A percentile compares a stretch with the other conserved stretches of the same genome.
These are phyloP conservation scores for Ramalina peruviana DNA, from an alignment of 495 filamentous ascomycete genomes.

Conservation along the genomic window DNA sequence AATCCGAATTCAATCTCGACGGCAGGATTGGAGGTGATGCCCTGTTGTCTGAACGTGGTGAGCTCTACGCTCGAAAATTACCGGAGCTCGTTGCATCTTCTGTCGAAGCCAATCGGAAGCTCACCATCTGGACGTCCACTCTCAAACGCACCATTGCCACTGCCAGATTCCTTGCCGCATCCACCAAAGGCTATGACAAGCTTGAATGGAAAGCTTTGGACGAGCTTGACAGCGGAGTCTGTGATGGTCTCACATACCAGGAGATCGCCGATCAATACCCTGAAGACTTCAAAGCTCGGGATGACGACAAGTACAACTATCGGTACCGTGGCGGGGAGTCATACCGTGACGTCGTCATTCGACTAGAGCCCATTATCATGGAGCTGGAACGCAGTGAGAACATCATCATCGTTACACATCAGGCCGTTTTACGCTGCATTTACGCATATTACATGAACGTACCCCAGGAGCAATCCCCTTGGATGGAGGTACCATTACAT, in stretches of 20 bases:
- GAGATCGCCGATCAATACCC: conserved; percentile 84
- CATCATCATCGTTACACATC: conserved; percentile 95
- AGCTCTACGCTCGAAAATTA: conserved; percentile 69
- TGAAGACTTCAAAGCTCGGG: conserved; percentile 84
- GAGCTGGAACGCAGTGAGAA: conserved; percentile 91
- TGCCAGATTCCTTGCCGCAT: conserved; percentile 53
- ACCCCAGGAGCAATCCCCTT: conserved; percentile 81
- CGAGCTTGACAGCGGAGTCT: conserved; percentile 91
- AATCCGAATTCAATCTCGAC: conserved; percentile 77
- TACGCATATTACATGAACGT: conserved; percentile 98
- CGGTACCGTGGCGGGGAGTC: conserved; percentile 94
- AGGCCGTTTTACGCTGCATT: conserved; percentile 91
- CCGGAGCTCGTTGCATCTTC: conserved; percentile 71
- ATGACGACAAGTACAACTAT: conserved; percentile 98
- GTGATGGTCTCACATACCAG: conserved; percentile 88
- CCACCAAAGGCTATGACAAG: conserved; percentile 61
- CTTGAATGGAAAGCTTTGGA: conserved; percentile 97
- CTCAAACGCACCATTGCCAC: conserved; percentile 86
- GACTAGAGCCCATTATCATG: conserved; percentile 98
- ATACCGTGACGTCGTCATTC: conserved; percentile 94
- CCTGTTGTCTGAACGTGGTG: conserved; percentile 68
- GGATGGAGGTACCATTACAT: conserved; percentile 93
- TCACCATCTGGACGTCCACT: conserved; percentile 96
- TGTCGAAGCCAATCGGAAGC: conserved; percentile 60
- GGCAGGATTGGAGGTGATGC: conserved; percentile 90